Conservation (phyloP, 2,329 filamentous ascomycete species). For the Claviceps paspali region DNA sequence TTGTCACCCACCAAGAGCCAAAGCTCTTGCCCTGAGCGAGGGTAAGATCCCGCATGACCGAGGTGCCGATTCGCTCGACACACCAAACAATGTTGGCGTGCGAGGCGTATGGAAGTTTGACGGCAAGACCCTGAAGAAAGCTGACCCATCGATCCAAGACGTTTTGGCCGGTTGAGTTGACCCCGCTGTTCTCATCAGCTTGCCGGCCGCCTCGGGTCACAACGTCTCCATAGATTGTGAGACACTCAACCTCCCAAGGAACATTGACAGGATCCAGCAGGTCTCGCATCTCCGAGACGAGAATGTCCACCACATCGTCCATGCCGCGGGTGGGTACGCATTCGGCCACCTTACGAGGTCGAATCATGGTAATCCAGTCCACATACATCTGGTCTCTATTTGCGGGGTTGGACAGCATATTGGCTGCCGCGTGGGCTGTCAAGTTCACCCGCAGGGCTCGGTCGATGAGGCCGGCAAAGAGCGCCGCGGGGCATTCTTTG, state of each 20-base stretch:
- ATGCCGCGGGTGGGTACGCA: constrained; percentile 46
- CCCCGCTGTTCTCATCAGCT: constrained; percentile 12
- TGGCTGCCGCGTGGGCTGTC: constrained; percentile 84
- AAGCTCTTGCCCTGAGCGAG: constrained; percentile 66
- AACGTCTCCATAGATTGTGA: constrained; percentile 45
- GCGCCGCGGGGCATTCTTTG: constrained; percentile 72
- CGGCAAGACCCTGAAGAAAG: constrained; percentile 54
- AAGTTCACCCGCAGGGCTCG: constrained; percentile 83
- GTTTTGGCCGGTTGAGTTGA: constrained; percentile 35
- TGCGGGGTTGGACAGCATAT: constrained; percentile 76
- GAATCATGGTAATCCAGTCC: constrained; percentile 64
- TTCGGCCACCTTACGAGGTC: constrained; percentile 47
- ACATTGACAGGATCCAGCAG: constrained; percentile 55
- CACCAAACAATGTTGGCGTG: constrained; percentile 62
- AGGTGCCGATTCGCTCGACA: constrained; percentile 59
- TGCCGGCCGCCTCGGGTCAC: constrained; percentile 30
- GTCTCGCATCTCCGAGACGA: constrained; percentile 52
- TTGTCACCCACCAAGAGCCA: constrained; percentile 88
- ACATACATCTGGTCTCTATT: constrained; percentile 92
- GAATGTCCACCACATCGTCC: constrained; percentile 48
- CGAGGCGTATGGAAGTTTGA: constrained; percentile 57
- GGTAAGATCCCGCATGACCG: constrained; percentile 68
- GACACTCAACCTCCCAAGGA: constrained; percentile 47
- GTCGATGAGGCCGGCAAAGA: constrained; percentile 76
- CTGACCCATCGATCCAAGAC: constrained; percentile 66